Base-by-base conservation (phyloP, 257 asterid species). In the Petrea volubilis region DNA sequence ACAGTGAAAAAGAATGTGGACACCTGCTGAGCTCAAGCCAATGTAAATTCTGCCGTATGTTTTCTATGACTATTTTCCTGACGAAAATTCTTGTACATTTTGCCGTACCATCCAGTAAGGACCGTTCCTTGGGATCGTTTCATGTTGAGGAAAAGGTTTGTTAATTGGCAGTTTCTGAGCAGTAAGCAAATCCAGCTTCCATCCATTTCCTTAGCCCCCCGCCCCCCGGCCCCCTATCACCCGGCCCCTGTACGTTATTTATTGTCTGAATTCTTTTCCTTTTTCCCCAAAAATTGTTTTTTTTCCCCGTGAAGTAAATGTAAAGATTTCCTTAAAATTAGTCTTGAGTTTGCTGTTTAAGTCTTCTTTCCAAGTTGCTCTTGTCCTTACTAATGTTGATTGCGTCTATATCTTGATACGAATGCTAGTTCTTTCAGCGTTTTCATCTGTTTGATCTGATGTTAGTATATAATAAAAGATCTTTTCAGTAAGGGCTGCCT, bases 21-120 rank as follows among this genome's bases (percentile, higher is more conserved):
- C 13, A 7, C 31, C 27, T 65, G 15, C 64, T 27, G 58, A 63
- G 60, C 73, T 44, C 47, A 38, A 64, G 64, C 50, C 58, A 46
- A 55, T 77, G 78, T 68, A 77, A 73, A 79, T 73, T 75, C 27
- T 34, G 49, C 41, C 51, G 57, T 44, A 23, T 58, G 74, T 61
- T 67, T 38, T 60, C 65, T 49, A 23, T 50, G 62, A 38, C 72
- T 43, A 38, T 34, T 71, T n/a, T 13, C 6, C 68, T 43, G 23
- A 63, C 36, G 74, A 56, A 71, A 64, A 62, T 61, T 76, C 46
- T 51, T 79, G 86, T 75, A 78, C 76, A 80, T 72, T 68, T 60
- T 60, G 12, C 72, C 72, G 31, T 25, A 38, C 74, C 28, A 51
- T 24, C 28, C n/a, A 70, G 50, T 34, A 28, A 60, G 65, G 41